Percentiles rank a stretch among this genome's conserved stretches.
Conservation (phyloP, 2,329 filamentous ascomycete genomes). For the Claviceps monticola region DNA sequence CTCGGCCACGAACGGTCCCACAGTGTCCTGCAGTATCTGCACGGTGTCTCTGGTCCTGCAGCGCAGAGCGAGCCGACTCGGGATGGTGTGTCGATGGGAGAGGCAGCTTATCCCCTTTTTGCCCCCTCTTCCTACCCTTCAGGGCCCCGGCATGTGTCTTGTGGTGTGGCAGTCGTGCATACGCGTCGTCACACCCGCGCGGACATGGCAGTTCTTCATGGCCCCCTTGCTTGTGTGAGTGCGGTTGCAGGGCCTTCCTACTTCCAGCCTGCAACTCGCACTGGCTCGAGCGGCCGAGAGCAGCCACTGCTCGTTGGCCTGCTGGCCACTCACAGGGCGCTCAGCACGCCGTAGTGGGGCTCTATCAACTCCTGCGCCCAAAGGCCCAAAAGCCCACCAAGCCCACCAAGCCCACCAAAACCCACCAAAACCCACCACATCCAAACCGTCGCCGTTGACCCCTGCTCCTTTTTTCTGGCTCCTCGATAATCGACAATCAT, state of each 20-base stretch:
- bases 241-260: too few species aligned
- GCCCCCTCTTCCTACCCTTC: too few species aligned
- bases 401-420: neutral
- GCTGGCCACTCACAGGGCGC: neutral
- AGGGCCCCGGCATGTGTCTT: too few species aligned
- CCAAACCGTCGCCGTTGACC: neutral
- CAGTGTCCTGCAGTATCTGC: neutral
- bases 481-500: conserved; percentile 1
- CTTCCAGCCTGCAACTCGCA: neutral
- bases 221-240: too few species aligned
- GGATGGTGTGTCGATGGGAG: neutral
- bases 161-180: too few species aligned
- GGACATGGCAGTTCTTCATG: too few species aligned
- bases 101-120: neutral
- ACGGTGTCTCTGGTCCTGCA: neutral
- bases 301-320: neutral
- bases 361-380: neutral
- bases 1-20: neutral
- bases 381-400: neutral
- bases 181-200: too few species aligned
- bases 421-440: neutral
- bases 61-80: neutral
- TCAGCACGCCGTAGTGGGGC: neutral
- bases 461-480: neutral
- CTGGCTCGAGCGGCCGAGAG: neutral